phyloP scores from a whole-genome alignment of 1,139 yeast species.

The Magnusiomyces magnusii region DNA sequence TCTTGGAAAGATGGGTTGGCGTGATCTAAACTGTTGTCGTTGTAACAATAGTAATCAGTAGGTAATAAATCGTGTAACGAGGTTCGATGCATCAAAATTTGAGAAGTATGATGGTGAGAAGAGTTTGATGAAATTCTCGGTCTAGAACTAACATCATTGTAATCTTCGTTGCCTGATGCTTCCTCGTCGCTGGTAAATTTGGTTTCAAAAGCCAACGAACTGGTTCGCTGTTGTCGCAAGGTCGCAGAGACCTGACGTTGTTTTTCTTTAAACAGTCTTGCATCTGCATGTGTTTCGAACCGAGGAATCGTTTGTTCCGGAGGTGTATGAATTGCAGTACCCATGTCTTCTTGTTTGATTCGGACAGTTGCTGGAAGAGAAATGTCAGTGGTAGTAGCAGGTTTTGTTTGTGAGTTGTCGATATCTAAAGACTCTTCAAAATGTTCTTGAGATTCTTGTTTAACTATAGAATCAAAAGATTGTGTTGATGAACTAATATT shows the following conservation, averaged over 20 bases:
- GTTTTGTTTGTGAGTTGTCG: too few species aligned
- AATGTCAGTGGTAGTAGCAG: too few species aligned
- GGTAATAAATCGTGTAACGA: not conserved
- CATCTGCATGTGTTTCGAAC: not conserved
- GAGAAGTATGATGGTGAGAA: not conserved
- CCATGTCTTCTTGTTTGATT: not conserved
- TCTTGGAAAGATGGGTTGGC: too few species aligned
- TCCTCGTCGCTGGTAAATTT: not conserved
- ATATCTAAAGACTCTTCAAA: too few species aligned
- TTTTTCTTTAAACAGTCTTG: not conserved
- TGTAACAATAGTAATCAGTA: not conserved
- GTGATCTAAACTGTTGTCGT: not conserved
- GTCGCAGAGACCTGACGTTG: not conserved
- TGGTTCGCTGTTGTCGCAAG: not conserved
- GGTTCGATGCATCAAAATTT: not conserved
- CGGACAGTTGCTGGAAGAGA: not conserved
- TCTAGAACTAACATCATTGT: not conserved
- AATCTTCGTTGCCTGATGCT: not conserved
- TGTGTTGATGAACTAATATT: not conserved
- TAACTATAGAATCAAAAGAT: not conserved
- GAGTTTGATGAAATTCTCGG: not conserved
- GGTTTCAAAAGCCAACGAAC: not conserved
- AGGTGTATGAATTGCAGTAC: not conserved
- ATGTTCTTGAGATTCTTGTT: too few species aligned
- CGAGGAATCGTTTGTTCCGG: not conserved